phyloP scores from a whole-genome alignment of 331 rosid genomes.

The Telfairia occidentalis region DNA sequence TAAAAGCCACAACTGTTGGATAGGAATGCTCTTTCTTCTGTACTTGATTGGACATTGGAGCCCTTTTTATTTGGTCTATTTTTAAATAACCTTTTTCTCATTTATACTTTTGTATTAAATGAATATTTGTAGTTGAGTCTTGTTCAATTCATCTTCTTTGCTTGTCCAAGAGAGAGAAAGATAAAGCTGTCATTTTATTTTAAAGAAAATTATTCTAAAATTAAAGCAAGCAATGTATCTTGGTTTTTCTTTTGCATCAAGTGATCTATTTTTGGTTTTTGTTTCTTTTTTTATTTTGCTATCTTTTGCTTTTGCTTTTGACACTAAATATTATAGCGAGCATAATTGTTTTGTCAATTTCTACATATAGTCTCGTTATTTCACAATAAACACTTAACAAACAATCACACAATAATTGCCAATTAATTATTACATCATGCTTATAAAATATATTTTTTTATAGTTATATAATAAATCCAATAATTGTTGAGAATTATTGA shows the following conservation, averaged over 20 bases:
- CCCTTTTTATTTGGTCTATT: not conserved
- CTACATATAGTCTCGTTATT: not conserved
- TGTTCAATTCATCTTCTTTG: not conserved
- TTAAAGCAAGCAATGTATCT: not conserved
- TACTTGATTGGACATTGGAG: not conserved
- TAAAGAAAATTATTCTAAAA: not conserved
- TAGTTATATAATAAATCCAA: not conserved
- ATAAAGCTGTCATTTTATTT: not conserved
- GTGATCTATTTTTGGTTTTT: not conserved
- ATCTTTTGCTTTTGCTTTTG: not conserved
- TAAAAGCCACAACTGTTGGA: not conserved
- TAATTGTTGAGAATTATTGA: not conserved
- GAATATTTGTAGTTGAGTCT: not conserved
- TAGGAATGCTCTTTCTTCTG: not conserved
- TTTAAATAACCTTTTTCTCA: not conserved
- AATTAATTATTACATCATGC: not conserved
- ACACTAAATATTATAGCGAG: not conserved
- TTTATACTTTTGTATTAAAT: not conserved
- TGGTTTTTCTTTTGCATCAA: slow-evolving; percentile 6
- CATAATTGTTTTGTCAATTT: not conserved
- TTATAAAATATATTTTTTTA: not conserved
- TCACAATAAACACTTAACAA: not conserved
- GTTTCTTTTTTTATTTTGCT: not conserved
- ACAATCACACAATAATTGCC: not conserved
- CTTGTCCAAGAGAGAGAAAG: not conserved